A percentile compares a stretch with the other conserved stretches of the same genome.
phyloP scores from a whole-genome alignment of 495 filamentous ascomycete genomes.

The Durotheca rogersii region DNA sequence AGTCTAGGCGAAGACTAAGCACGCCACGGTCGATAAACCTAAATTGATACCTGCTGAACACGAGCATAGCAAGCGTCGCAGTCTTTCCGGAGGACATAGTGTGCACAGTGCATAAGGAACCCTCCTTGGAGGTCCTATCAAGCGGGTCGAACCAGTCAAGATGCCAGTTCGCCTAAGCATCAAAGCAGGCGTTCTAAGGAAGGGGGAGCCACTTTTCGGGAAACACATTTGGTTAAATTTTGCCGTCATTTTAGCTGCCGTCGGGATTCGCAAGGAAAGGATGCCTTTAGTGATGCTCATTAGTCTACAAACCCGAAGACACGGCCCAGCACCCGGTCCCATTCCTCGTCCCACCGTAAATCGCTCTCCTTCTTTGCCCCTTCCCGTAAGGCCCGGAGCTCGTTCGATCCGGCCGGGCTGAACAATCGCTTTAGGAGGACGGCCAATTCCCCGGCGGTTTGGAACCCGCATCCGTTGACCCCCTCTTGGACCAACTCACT shows the following conservation, averaged over 20 bases:
- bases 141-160: neutral
- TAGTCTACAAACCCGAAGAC: constrained; percentile 60
- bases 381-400: constrained; percentile 61
- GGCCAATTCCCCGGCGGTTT: constrained; percentile 61
- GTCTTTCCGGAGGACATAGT: no score
- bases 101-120: no score
- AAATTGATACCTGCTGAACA: neutral
- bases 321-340: constrained; percentile 74
- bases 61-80: neutral
- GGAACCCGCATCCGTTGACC: constrained; percentile 82
- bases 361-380: constrained; percentile 77
- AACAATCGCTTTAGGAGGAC: constrained; percentile 63
- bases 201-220: neutral
- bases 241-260: neutral
- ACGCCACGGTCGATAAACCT: neutral
- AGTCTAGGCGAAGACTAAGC: constrained; percentile 69
- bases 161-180: neutral
- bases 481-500: constrained; percentile 81
- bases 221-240: constrained; percentile 4
- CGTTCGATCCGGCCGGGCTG: constrained; percentile 39
- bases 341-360: constrained; percentile 90
- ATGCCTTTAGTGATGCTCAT: neutral
- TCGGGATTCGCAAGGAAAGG: neutral
- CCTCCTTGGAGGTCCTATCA: neutral
- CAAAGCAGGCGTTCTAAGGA: constrained; percentile 9